Percentiles rank a stretch among this genome's conserved stretches.
Conservation (phyloP, 192 early-diverging fungal species). For the Chytriomyces sp. region DNA sequence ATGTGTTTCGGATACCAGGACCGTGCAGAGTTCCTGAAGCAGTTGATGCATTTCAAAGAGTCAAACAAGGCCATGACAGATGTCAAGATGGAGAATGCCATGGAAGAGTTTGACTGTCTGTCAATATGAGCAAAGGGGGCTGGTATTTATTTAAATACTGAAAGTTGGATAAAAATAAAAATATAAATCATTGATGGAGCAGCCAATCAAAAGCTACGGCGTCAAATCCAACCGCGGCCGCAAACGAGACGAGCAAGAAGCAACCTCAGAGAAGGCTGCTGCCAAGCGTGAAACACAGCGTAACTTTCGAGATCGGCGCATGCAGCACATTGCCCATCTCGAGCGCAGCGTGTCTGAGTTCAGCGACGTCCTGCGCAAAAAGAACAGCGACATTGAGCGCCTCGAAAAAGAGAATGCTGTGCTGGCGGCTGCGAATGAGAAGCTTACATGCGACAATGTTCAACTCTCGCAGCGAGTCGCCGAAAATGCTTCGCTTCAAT, state of each 20-base stretch:
- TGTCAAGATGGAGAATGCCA: not conserved
- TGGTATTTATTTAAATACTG: not conserved
- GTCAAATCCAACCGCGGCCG: not conserved
- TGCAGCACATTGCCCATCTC: conserved; percentile 1
- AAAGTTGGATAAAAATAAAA: not conserved
- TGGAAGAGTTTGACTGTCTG: not conserved
- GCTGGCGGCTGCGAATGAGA: not conserved
- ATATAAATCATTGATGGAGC: not conserved
- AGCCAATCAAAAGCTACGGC: not conserved
- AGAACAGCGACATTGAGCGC: not conserved
- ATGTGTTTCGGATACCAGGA: not conserved
- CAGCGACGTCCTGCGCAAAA: not conserved
- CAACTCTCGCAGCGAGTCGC: not conserved
- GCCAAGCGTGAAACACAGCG: not conserved
- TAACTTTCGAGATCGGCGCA: not conserved
- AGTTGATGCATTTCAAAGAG: not conserved
- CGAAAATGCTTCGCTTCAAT: no score
- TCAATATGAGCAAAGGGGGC: not conserved
- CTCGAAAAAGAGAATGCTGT: not conserved
- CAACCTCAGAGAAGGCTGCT: not conserved
- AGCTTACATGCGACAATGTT: not conserved
- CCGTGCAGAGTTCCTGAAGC: not conserved
- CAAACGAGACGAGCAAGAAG: not conserved
- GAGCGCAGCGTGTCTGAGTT: not conserved
- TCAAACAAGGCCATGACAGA: not conserved